Conservation (phyloP, 2,329 filamentous ascomycete genomes). For the Thelonectria olida region DNA sequence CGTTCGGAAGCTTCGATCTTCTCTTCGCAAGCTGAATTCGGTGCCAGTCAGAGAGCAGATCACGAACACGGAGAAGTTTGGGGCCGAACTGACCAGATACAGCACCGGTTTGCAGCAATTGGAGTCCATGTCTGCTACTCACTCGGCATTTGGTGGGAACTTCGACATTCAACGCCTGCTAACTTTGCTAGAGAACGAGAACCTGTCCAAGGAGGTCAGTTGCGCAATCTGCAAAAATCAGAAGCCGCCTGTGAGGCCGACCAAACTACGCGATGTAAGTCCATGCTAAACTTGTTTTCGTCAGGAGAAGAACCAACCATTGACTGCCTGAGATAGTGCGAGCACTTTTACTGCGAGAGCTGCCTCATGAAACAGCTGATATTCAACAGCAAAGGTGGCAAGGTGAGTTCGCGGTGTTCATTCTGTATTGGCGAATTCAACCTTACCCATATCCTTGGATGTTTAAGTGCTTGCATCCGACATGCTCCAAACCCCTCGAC, state of each 20-base stretch:
- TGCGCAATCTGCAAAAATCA: conserved; percentile 23
- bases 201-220: accelerated
- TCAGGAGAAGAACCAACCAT: accelerated
- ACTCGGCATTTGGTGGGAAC: conserved; percentile 25
- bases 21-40: background rate
- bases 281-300: background rate
- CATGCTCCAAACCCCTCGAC: background rate
- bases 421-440: background rate
- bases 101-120: conserved; percentile 23
- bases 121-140: background rate
- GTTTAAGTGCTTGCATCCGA: background rate
- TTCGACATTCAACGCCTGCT: conserved; percentile 34
- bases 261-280: conserved; percentile 15
- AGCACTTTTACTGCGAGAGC: conserved; percentile 42
- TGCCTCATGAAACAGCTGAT: conserved; percentile 35
- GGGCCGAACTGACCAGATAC: conserved; percentile 16
- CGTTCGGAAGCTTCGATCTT: background rate
- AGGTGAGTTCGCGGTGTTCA: background rate
- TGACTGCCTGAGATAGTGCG: conserved; percentile 41
- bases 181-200: conserved; percentile 20
- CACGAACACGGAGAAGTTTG: background rate
- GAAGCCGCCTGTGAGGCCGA: background rate
- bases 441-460: background rate
- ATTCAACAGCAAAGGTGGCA: accelerated
- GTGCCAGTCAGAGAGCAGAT: conserved; percentile 21